Evolutionary conservation across 139 green algal genomes (phyloP).

Genomic region (Picochlorum sp.): DNA sequence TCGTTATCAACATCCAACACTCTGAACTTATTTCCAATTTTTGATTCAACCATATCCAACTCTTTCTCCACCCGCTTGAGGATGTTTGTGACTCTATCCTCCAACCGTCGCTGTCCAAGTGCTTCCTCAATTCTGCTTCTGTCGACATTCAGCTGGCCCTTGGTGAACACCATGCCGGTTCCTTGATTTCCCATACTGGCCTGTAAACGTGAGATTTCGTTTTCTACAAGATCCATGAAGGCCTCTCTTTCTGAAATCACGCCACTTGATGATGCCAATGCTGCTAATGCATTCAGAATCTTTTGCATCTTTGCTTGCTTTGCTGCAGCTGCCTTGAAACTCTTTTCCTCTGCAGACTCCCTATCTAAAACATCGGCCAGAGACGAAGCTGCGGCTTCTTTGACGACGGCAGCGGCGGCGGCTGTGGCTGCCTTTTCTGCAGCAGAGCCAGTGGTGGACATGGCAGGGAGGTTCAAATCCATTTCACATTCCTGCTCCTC

Average conservation of each 20-base stretch:
- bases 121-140: slow-evolving; percentile 31
- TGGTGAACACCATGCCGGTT: slow-evolving; percentile 40
- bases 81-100: slow-evolving; percentile 59
- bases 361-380: slow-evolving; percentile 37
- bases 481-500: slow-evolving; percentile 43
- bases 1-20: slow-evolving; percentile 72
- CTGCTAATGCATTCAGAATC: slow-evolving; percentile 37
- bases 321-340: slow-evolving; percentile 28
- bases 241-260: slow-evolving; percentile 64
- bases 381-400: slow-evolving; percentile 34
- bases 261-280: slow-evolving; percentile 36
- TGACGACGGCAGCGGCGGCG: slow-evolving; percentile 39
- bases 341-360: slow-evolving; percentile 44
- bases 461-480: slow-evolving; percentile 16
- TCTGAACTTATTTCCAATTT: slow-evolving; percentile 57
- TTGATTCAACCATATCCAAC: slow-evolving; percentile 63
- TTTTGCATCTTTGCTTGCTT: slow-evolving; percentile 48
- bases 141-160: slow-evolving; percentile 13
- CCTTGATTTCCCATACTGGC: slow-evolving; percentile 22
- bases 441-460: slow-evolving; percentile 16
- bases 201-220: slow-evolving; percentile 59
- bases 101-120: slow-evolving; percentile 41
- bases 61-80: slow-evolving; percentile 67
- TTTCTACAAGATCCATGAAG: slow-evolving; percentile 79
- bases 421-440: slow-evolving; percentile 34